phyloP scores from a whole-genome alignment of 2,329 filamentous ascomycete genomes.

The Talaromyces verruculosus region DNA sequence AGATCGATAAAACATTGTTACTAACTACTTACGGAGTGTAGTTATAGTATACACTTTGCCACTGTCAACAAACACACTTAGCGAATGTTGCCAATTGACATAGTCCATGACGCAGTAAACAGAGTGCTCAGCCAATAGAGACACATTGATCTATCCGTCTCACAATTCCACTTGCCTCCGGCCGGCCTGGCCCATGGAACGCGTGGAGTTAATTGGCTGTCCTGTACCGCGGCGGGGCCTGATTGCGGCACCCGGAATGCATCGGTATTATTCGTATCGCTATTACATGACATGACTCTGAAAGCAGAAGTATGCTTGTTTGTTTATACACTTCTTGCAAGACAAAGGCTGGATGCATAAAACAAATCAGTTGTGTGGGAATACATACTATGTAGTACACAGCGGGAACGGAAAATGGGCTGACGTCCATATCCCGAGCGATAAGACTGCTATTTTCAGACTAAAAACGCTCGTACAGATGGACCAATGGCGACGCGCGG shows the following conservation, averaged over 20 bases:
- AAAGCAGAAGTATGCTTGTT: constrained; percentile 3
- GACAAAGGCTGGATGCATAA: background rate
- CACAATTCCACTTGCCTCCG: background rate
- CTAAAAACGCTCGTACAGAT: background rate
- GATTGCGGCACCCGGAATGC: background rate
- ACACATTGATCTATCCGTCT: background rate
- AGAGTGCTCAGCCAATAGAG: background rate
- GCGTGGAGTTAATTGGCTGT: background rate
- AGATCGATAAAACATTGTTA: no score
- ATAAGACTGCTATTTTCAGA: background rate
- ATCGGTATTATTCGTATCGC: background rate
- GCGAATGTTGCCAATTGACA: background rate
- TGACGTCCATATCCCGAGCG: background rate
- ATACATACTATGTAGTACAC: no score
- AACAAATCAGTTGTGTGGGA: background rate
- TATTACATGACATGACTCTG: background rate
- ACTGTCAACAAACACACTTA: background rate
- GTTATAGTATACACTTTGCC: background rate
- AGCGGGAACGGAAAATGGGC: background rate
- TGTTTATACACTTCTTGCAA: background rate
- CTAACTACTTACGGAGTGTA: no score
- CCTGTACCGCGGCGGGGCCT: background rate
- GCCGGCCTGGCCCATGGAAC: constrained; percentile 1
- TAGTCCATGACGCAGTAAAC: constrained; percentile 12
- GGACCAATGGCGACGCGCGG: background rate